These are phyloP conservation scores for Metschnikowia rubicola DNA, from an alignment of 805 yeast species.

Conservation along the genomic window DNA sequence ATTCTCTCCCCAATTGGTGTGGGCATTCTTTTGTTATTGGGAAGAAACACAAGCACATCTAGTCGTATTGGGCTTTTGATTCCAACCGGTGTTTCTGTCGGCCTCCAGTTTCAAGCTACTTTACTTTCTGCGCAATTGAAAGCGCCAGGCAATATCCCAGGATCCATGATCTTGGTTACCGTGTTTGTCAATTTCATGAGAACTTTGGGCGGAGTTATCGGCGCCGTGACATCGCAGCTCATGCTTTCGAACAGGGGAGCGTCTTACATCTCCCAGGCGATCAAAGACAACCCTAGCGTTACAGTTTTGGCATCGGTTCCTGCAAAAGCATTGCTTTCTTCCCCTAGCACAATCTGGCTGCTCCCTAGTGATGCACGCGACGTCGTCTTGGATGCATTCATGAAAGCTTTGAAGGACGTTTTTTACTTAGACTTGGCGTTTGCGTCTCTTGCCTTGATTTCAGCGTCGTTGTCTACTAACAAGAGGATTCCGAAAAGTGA, in stretches of 20 bases:
- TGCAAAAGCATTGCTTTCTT: constrained; percentile 11
- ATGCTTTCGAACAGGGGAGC: constrained; percentile 19
- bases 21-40: constrained; percentile 31
- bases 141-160: constrained; percentile 35
- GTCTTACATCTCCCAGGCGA: constrained; percentile 8
- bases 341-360: constrained; percentile 27
- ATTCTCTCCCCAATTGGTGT: constrained; percentile 32
- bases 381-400: constrained; percentile 24
- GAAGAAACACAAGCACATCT: constrained; percentile 19
- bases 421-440: constrained; percentile 17
- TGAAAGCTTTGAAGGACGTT: constrained; percentile 17
- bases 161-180: constrained; percentile 34
- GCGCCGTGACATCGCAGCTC: constrained; percentile 31
- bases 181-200: constrained; percentile 32
- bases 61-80: constrained; percentile 33
- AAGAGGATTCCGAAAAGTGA: constrained; percentile 13
- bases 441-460: constrained; percentile 12
- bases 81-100: constrained; percentile 32
- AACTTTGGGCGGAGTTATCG: constrained; percentile 32
- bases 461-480: constrained; percentile 16
- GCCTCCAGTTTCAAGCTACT: constrained; percentile 36
- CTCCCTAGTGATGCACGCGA: constrained; percentile 24
- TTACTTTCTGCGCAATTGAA: constrained; percentile 34
- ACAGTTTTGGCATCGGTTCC: constrained; percentile 5
- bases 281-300: constrained; percentile 3